Conservation (phyloP, 2,329 filamentous ascomycete genomes). For the Cladosporium sp. region DNA sequence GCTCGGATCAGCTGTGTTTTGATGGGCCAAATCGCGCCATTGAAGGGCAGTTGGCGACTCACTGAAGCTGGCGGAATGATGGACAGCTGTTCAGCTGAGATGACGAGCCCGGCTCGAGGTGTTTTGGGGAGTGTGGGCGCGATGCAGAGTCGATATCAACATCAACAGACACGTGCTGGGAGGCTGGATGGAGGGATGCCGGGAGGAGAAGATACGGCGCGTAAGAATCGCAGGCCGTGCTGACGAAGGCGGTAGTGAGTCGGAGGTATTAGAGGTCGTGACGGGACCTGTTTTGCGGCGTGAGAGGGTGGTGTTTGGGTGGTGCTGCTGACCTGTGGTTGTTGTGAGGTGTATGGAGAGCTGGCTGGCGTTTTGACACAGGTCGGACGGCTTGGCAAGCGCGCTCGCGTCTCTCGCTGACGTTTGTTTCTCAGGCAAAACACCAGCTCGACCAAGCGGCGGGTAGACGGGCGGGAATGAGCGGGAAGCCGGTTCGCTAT, state of each 20-base stretch:
- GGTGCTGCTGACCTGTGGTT: constrained; percentile 7
- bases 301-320: constrained; percentile 13
- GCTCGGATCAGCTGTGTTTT: constrained; percentile 26
- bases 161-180: constrained; percentile 27
- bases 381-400: constrained; percentile 5
- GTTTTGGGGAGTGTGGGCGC: constrained; percentile 21
- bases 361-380: constrained; percentile 1
- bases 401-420: constrained; percentile 8
- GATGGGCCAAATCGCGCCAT: constrained; percentile 6
- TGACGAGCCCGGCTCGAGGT: constrained; percentile 21
- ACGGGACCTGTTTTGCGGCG: constrained; percentile 15
- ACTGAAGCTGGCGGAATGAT: constrained; percentile 16
- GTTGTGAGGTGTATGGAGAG: constrained; percentile 10
- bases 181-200: constrained; percentile 17
- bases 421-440: constrained; percentile 1
- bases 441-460: background rate
- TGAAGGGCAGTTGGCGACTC: constrained; percentile 11
- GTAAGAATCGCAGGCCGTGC: constrained; percentile 18
- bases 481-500: background rate
- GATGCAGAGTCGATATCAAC: constrained; percentile 23
- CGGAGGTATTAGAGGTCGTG: constrained; percentile 6
- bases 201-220: constrained; percentile 15
- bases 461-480: background rate
- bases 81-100: constrained; percentile 17
- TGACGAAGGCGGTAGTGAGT: constrained; percentile 15